Percentiles rank a stretch among this genome's conserved stretches.
Conservation (phyloP, 495 filamentous ascomycete species). For the Lophiostoma macrostomum region DNA sequence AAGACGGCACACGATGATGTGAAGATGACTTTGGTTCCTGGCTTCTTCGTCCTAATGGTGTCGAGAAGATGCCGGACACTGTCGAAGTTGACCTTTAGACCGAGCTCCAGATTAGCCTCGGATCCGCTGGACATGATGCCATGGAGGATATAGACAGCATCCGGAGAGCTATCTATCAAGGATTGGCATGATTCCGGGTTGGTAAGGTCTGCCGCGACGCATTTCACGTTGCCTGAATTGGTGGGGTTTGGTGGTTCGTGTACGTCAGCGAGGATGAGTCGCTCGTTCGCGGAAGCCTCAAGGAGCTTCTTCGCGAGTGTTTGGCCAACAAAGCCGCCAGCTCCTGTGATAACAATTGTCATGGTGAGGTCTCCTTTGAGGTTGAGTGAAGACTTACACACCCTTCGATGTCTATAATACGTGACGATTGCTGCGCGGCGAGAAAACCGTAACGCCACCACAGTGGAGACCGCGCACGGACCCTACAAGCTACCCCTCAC, state of each 20-base stretch:
- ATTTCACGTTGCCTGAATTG: slow-evolving; percentile 20
- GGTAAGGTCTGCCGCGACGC: slow-evolving; percentile 27
- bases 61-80: slow-evolving; percentile 31
- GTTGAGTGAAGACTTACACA: too few relatives aligned
- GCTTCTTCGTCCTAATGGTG: slow-evolving; percentile 12
- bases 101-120: slow-evolving; percentile 32
- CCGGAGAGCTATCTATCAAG: slow-evolving; percentile 12
- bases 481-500: too few relatives aligned
- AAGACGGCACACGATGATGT: slow-evolving; percentile 30
- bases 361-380: too few relatives aligned
- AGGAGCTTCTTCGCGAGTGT: slow-evolving; percentile 25
- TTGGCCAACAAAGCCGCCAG: slow-evolving; percentile 34
- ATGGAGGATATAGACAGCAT: slow-evolving; percentile 33
- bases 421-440: too few relatives aligned
- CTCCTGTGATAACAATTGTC: slow-evolving; percentile 30
- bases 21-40: slow-evolving; percentile 33
- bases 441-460: too few relatives aligned
- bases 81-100: slow-evolving; percentile 33
- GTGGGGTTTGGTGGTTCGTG: slow-evolving; percentile 23
- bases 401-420: too few relatives aligned
- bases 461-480: too few relatives aligned
- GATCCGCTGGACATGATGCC: slow-evolving; percentile 33
- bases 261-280: slow-evolving; percentile 30
- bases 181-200: slow-evolving; percentile 11
- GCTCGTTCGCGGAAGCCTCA: slow-evolving; percentile 7